These are phyloP conservation scores for Alternaria arbusti DNA, from an alignment of 2,329 filamentous ascomycete species.

Conservation along the genomic window DNA sequence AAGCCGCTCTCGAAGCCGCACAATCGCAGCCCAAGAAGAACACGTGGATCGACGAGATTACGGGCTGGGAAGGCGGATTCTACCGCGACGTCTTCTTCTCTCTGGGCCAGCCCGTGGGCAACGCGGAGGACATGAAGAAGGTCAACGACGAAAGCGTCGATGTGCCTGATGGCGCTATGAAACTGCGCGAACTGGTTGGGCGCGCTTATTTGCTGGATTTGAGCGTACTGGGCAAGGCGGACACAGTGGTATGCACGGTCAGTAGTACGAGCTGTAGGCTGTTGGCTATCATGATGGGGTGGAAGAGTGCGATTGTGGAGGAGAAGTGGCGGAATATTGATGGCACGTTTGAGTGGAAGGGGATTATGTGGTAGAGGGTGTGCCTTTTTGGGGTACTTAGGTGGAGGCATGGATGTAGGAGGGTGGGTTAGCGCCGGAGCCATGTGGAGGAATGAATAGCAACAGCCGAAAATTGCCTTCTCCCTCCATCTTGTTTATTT, in stretches of 20 bases:
- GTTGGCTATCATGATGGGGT: slow-evolving; percentile 85
- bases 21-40: slow-evolving; percentile 41
- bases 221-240: slow-evolving; percentile 72
- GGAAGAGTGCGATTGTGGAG: slow-evolving; percentile 62
- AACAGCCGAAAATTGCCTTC: not conserved
- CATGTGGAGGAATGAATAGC: not conserved
- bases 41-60: slow-evolving; percentile 73
- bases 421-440: not conserved
- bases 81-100: slow-evolving; percentile 83
- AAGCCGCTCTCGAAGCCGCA: slow-evolving; percentile 56
- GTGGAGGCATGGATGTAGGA: not conserved
- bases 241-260: slow-evolving; percentile 77
- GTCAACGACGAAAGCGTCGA: slow-evolving; percentile 22
- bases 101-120: slow-evolving; percentile 59
- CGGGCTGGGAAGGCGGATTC: slow-evolving; percentile 90
- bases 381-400: not conserved
- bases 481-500: not conserved
- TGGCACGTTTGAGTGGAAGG: slow-evolving; percentile 48
- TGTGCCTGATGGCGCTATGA: slow-evolving; percentile 59
- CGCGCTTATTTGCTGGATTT: slow-evolving; percentile 84
- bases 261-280: slow-evolving; percentile 72
- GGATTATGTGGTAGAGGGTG: slow-evolving; percentile 42
- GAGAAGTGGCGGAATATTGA: slow-evolving; percentile 75
- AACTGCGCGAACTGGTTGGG: slow-evolving; percentile 75
- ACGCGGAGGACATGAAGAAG: slow-evolving; percentile 34